Percentiles rank a stretch among this genome's conserved stretches.
These are phyloP conservation scores for Claviceps capensis DNA, from an alignment of 2,329 filamentous ascomycete species.

Conservation along the genomic window DNA sequence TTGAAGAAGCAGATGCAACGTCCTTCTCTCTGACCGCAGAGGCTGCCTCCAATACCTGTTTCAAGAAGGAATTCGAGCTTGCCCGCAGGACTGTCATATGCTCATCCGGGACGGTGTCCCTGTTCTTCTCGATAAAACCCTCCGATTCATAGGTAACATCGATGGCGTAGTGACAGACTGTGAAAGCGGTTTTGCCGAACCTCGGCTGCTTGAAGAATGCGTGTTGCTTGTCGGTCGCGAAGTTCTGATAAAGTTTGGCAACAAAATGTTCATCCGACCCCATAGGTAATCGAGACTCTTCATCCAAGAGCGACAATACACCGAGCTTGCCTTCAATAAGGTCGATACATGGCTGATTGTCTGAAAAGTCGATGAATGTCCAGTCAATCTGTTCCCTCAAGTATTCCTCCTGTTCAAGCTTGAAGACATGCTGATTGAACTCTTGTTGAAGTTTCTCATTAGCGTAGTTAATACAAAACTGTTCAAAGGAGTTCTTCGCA, in stretches of 20 bases:
- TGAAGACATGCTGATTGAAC: slow-evolving; percentile 99
- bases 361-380: slow-evolving; percentile 98
- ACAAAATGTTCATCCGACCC: slow-evolving; percentile 95
- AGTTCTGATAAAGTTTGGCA: slow-evolving; percentile 91
- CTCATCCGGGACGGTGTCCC: slow-evolving; percentile 95
- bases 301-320: slow-evolving; percentile 81
- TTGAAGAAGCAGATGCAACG: slow-evolving; percentile 44
- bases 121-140: slow-evolving; percentile 98
- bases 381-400: slow-evolving; percentile 93
- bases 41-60: slow-evolving; percentile 72
- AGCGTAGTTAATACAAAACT: slow-evolving; percentile 99
- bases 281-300: slow-evolving; percentile 94
- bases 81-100: slow-evolving; percentile 85
- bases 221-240: slow-evolving; percentile 77
- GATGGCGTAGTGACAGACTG: slow-evolving; percentile 94
- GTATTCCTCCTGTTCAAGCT: slow-evolving; percentile 97
- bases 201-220: slow-evolving; percentile 98
- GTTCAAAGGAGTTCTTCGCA: slow-evolving; percentile 98
- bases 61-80: slow-evolving; percentile 75
- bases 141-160: slow-evolving; percentile 98
- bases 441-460: slow-evolving; percentile 99
- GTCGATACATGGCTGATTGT: slow-evolving; percentile 98
- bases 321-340: slow-evolving; percentile 95
- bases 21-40: slow-evolving; percentile 86
- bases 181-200: slow-evolving; percentile 95